A percentile compares a stretch with the other conserved stretches of the same genome.
These are phyloP conservation scores for Pseudogymnoascus sp. DNA, from an alignment of 2,329 filamentous ascomycete species.

Conservation along the genomic window DNA sequence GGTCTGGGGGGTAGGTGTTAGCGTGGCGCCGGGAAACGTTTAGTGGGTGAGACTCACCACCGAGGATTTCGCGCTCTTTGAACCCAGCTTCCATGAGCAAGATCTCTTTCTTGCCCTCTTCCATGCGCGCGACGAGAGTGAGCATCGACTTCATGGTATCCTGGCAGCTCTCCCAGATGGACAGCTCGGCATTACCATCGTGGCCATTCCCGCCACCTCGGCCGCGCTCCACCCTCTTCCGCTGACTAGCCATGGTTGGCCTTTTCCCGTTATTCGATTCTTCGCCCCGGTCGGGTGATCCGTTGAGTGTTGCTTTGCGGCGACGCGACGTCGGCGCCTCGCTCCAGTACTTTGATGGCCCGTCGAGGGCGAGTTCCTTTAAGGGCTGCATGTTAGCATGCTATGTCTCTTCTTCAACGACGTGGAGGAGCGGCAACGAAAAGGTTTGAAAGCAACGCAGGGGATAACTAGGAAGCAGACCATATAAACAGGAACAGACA, in stretches of 20 bases:
- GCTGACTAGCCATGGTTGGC: neutral
- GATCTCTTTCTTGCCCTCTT: neutral
- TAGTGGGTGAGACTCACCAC: neutral
- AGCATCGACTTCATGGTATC: neutral
- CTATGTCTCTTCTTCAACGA: neutral
- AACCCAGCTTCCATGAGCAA: neutral
- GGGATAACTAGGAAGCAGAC: conserved; percentile 9
- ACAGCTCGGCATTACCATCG: neutral
- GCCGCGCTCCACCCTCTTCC: conserved; percentile 7
- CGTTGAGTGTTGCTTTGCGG: neutral
- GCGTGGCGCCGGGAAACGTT: no score
- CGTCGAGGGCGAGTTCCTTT: conserved; percentile 9
- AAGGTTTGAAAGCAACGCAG: neutral
- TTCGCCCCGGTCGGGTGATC: neutral
- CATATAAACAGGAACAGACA: conserved; percentile 10
- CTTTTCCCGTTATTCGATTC: neutral
- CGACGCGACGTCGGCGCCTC: neutral
- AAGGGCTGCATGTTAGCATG: neutral
- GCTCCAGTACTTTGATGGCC: conserved; percentile 11
- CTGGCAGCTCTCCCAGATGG: conserved; percentile 5
- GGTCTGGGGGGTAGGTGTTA: conserved; percentile 16
- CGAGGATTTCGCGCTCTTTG: neutral
- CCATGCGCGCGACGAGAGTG: neutral
- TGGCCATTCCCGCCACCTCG: neutral
- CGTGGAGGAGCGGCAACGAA: neutral